Base-by-base conservation (phyloP, 2,329 filamentous ascomycete genomes). In the Ceratocystis ficicola region DNA sequence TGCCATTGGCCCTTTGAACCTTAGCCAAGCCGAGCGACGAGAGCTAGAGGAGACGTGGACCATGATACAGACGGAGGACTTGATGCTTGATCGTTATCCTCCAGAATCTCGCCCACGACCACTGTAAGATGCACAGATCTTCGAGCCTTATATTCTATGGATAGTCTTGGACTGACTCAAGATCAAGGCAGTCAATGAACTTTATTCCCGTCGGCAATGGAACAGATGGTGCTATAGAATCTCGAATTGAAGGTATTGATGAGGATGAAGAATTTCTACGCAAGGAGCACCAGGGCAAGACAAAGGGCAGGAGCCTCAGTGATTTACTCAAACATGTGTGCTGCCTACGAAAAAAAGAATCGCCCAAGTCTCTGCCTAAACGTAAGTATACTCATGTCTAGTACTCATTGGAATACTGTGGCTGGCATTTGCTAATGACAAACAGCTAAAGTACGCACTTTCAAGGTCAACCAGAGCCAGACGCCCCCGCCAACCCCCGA, bases 21-120 rank as follows among this genome's bases (percentile, higher is more conserved):
- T 68, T 22, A 68, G 66, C 32, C 63, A 66, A 8, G 61, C 66
- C 41, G 66, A 68, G 36, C 50, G 64, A 17, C 41, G 66, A 52
- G 66, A 68, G 55, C 64, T 68, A 6, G 66, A 68, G 64, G 66
- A 68, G 61, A 68, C 66, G 0, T 66, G 66, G 66, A 68, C 66
- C 44, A 68, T 68, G 66, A 57, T 68, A 36, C 66, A 68, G 44
- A 68, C 66, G 17, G 63, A 68, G 22, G 66, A 68, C 50, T 57
- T 68, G 55, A 65, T 61, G 22, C 65, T 66, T 48, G 66, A 68
- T 63, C 63, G 66, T 15, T 68, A 68, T 30, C 66, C 66, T 6
- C 66, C 66, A 10, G 66, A 68, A 22, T 65, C 66, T 28, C 65
- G 64, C 22, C 66, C 66, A 17, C 66, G 64, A n/a, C 64, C 61